Conservation (phyloP, 176 grass and related monocot genomes). For the Phragmites australis region DNA sequence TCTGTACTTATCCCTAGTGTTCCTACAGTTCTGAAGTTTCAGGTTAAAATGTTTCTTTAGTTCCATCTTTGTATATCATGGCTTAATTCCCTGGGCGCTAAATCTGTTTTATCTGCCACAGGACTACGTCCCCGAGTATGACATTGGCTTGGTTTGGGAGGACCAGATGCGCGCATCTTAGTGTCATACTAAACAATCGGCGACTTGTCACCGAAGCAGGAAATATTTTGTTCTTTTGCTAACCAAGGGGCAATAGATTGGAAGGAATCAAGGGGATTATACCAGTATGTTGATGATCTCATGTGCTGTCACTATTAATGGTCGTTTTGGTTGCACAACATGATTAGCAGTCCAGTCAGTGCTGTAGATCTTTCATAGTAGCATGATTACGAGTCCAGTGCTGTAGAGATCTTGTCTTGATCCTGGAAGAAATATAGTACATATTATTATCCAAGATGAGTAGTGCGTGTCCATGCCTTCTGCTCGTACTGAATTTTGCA, state of each 20-base stretch:
- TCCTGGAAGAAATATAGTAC: constrained; percentile 18
- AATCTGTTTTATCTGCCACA: constrained; percentile 28
- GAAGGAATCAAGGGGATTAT: not conserved
- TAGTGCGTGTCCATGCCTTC: not conserved
- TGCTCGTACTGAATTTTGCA: not conserved
- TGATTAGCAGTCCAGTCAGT: not conserved
- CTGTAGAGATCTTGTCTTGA: constrained; percentile 22
- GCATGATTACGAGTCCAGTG: not conserved
- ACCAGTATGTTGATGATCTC: not conserved
- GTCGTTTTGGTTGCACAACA: constrained; percentile 37
- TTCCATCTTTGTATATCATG: not conserved
- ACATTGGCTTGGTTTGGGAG: constrained; percentile 68
- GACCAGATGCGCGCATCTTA: constrained; percentile 36
- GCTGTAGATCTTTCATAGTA: not conserved
- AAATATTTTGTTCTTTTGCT: constrained; percentile 30
- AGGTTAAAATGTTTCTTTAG: not conserved
- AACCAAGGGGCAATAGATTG: constrained; percentile 26
- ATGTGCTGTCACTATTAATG: constrained; percentile 21
- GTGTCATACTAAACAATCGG: constrained; percentile 11
- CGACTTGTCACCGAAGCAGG: not conserved
- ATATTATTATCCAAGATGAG: not conserved
- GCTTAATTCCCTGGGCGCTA: not conserved
- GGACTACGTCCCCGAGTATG: constrained; percentile 66
- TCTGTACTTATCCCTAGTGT: not conserved
- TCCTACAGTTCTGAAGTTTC: too few relatives aligned